A percentile compares a stretch with the other conserved stretches of the same genome.
Evolutionary conservation across 257 asterid genomes (phyloP).

Genomic region (Parsonsia alboflavescens): DNA sequence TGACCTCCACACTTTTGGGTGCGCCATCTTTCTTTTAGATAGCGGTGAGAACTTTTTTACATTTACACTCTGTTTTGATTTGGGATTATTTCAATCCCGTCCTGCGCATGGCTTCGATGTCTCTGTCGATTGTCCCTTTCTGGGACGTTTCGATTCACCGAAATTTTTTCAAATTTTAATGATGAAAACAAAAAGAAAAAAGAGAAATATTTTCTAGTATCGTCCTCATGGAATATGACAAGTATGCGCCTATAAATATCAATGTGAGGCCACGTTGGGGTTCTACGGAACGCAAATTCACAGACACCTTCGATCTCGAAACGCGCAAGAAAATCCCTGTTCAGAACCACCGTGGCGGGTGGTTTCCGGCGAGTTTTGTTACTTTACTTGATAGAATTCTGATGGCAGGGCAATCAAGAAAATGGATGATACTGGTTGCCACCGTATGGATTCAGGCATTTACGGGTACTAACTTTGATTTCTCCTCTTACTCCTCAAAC

Average conservation of each 20-base stretch:
- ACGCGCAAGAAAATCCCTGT: too few relatives aligned
- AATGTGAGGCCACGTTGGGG: slow-evolving; percentile 37
- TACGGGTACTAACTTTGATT: slow-evolving; percentile 83
- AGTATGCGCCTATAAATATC: slow-evolving; percentile 13
- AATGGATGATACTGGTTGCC: slow-evolving; percentile 82
- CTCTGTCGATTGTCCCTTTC: too few relatives aligned
- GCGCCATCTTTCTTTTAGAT: too few relatives aligned
- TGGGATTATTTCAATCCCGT: too few relatives aligned
- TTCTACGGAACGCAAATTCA: background rate
- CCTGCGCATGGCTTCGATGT: too few relatives aligned
- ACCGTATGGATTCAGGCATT: slow-evolving; percentile 90
- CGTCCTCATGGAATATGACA: background rate
- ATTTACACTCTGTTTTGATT: too few relatives aligned
- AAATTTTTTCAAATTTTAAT: too few relatives aligned
- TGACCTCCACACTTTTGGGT: too few relatives aligned
- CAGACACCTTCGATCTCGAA: background rate
- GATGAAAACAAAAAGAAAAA: background rate
- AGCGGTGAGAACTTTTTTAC: too few relatives aligned
- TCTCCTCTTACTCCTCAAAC: slow-evolving; percentile 82
- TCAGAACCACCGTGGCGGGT: too few relatives aligned
- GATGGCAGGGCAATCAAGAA: slow-evolving; percentile 58
- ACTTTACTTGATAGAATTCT: background rate
- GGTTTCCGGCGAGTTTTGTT: background rate
- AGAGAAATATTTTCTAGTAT: background rate
- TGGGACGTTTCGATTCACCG: too few relatives aligned